Evolutionary conservation across 768 basidiomycete genomes (phyloP), one percentile per base, ranked within the genome.

Genomic region (Paxillus rubicundulus): DNA sequence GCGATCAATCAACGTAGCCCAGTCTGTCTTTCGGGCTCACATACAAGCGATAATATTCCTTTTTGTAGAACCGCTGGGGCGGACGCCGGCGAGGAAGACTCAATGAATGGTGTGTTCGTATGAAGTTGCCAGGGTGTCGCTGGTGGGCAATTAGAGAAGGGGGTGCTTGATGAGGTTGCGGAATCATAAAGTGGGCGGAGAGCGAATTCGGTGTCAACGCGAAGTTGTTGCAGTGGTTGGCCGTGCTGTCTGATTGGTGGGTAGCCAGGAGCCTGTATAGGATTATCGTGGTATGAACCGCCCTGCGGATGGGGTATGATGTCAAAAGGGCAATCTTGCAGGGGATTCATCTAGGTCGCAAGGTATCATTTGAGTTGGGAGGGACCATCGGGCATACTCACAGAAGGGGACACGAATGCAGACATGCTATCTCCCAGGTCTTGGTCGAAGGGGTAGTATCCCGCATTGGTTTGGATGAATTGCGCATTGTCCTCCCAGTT

Each of bases 141-240:
- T 24, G 24, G 6, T n/a, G 40, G 21, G 24, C 56, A 5, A 7
- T 27, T 18, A 17, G 32, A 27, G 12, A 55, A 30, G 32, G 60
- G 60, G 9, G 40, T 41, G 30, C 50, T 52, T 9, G 63, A 62
- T 0, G 65, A 67, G 12, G 28, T 43, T 1, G 50, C 60, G 9
- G 53, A 28, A 28, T 62, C 65, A 24, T 45, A 32, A 7, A 42
- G 20, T 14, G 16, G 53, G 39, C 9, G 38, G 18, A 37, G 12
- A 21, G 17, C 37, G 36, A 67, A 28, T 39, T 53, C 52, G 3
- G 66, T 69, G 27, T 64, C 1, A 7, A 67, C 55, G 12, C 52
- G 38, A 37, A 67, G 67, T 9, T n/a, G 54, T 12, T 44, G 54
- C 32, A 34, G 52, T 17, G 3, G 17, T 30, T 47, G 61, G 8